Evolutionary conservation across 345 rosid species (phyloP), one percentile per base, ranked within the genome.

Genomic region (Turnera subulata): DNA sequence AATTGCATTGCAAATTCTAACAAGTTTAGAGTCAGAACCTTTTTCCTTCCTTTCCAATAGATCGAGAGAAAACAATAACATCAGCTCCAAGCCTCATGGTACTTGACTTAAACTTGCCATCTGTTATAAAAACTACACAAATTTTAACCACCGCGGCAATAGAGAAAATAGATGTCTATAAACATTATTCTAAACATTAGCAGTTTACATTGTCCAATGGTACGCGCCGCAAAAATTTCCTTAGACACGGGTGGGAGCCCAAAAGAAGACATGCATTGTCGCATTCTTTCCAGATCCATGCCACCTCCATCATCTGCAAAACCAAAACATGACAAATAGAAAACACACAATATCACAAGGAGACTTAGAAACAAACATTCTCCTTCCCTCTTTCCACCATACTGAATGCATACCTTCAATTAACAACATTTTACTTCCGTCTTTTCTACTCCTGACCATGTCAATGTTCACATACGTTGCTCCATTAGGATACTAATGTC

Each of bases 51-150:
- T 79, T 78, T 46, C 88, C 93, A 47, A 38, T 43, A 66, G 78
- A 84, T 47, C 93, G 84, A 2, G 98, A 82, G 76, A 92, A 92
- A 14, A 92, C 98, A 46, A 92, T 83, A 48, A 89, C 98, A 89
- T 92, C 98, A 48, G 98, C 96, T 19, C 98, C 98, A 53, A 92
- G 93, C 68, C 98, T 86, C 98, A 92, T 91, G 40, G 97, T 92
- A 73, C 98, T 92, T 12, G 98, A 88, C 84, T 91, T 91, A 67
- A 91, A 91, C 40, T 91, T 91, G 13, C 97, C 96, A 88, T 91
- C 97, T 91, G 78, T 19, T 35, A 35, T 43, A 18, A 33, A 64
- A 65, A 50, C 23, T 32, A 6, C 12, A 42, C n/a, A 50, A 26
- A 7, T 14, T 29, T 29, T 26, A 22, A 19, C 29, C 44, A 11